Evolutionary conservation across 768 basidiomycete species (phyloP).

Genomic region (Crucibulum laeve): DNA sequence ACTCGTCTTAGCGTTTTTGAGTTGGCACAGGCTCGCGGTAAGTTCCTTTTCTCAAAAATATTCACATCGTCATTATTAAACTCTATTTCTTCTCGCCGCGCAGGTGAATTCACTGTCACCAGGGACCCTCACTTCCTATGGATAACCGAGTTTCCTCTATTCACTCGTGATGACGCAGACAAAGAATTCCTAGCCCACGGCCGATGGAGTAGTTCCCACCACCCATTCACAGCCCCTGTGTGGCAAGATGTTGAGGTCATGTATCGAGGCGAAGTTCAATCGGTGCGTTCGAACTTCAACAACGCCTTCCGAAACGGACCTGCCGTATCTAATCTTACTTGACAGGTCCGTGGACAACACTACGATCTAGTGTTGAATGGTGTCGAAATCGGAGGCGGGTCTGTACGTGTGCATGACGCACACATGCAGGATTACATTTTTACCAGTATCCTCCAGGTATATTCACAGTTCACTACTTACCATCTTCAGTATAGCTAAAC

Average conservation of each 20-base stretch:
- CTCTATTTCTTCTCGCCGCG: too few species aligned
- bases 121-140: slow-evolving; percentile 80
- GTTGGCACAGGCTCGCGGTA: slow-evolving; percentile 61
- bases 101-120: slow-evolving; percentile 58
- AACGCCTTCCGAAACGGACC: neutral
- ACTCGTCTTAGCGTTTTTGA: slow-evolving; percentile 64
- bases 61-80: neutral
- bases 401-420: slow-evolving; percentile 89
- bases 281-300: slow-evolving; percentile 28
- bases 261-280: slow-evolving; percentile 62
- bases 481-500: slow-evolving; percentile 1
- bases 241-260: slow-evolving; percentile 80
- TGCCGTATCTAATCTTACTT: slow-evolving; percentile 2
- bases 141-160: slow-evolving; percentile 95
- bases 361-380: slow-evolving; percentile 96
- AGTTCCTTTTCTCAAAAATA: slow-evolving; percentile 11
- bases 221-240: slow-evolving; percentile 97
- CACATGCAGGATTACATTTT: slow-evolving; percentile 84
- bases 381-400: slow-evolving; percentile 90
- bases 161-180: slow-evolving; percentile 81
- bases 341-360: slow-evolving; percentile 87
- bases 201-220: slow-evolving; percentile 89
- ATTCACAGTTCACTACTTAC: slow-evolving; percentile 7
- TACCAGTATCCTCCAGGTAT: slow-evolving; percentile 69
- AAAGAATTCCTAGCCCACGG: slow-evolving; percentile 84